phyloP scores from a whole-genome alignment of 129 eudicot species.

The Saussurea involucrata region DNA sequence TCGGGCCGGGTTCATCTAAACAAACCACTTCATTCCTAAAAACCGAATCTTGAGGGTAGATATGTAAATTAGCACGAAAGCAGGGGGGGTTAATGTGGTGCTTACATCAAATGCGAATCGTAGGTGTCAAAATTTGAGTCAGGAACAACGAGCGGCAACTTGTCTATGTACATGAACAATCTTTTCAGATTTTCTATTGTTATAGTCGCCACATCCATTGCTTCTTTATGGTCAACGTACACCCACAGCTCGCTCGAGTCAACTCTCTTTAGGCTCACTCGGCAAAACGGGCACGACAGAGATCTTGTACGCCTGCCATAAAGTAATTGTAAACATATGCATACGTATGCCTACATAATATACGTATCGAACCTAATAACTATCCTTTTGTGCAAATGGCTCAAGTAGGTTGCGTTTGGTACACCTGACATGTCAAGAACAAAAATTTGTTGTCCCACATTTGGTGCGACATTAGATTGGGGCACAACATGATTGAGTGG shows the following conservation, averaged over 20 bases:
- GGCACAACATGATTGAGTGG: neutral
- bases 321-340: neutral
- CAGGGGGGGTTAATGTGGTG: conserved; percentile 18
- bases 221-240: conserved; percentile 43
- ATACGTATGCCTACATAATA: neutral
- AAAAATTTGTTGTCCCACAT: neutral
- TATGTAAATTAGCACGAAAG: conserved; percentile 22
- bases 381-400: neutral
- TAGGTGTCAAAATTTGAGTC: conserved; percentile 46
- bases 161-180: conserved; percentile 61
- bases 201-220: conserved; percentile 43
- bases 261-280: conserved; percentile 63
- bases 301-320: conserved; percentile 57
- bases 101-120: conserved; percentile 56
- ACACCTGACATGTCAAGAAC: neutral
- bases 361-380: neutral
- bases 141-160: conserved; percentile 58
- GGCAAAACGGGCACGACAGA: conserved; percentile 67
- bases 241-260: conserved; percentile 68
- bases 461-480: neutral
- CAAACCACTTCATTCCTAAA: conserved; percentile 34
- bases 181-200: conserved; percentile 54
- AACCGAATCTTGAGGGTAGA: conserved; percentile 24
- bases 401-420: neutral
- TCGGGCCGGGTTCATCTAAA: conserved; percentile 40